Base-by-base conservation (phyloP, 2,329 filamentous ascomycete species). In the Zasmidium cellare region DNA sequence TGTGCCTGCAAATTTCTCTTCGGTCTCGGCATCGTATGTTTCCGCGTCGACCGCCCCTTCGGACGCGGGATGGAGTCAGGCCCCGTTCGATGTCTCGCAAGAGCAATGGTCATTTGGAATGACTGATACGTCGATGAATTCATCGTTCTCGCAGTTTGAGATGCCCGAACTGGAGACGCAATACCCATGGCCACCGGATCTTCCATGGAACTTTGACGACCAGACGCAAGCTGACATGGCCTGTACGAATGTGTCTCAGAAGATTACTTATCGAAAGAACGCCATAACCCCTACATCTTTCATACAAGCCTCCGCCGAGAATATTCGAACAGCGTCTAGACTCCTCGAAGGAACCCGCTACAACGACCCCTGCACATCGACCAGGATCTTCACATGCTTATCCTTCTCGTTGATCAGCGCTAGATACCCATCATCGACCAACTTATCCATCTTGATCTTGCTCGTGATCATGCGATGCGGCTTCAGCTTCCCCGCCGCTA, bases 361-460 rank as follows among this genome's bases (percentile, higher is more conserved):
- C 51, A 65, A 41, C 11, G 60, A 63, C 20, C 46, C 61, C 23
- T 64, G 61, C 24, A 72, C 65, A 58, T 85, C 79, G 1, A 87
- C 81, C 47, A 87, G 62, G 25, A 87, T 83, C 73, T 87, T 87
- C 24, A 87, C 83, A 65, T 87, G 83, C 53, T 79, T 82, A 47
- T 87, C 83, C 65, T 84, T 85, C 60, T 87, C 80, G 6, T 82
- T 72, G 31, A 86, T 81, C 55, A 87, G 71, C 1, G 82, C 77
- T 56, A 80, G 76, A 62, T 87, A 83, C 0, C 84, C 85, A 38
- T 82, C 77, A 31, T 86, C 78, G 0, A 85, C 82, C 11, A 87
- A 71, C 18, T 83, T 75, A 19, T 84, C 79, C 44, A 87, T 72
- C 50, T 74, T 70, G 45, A 87, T 83, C 65, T 76, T 84, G 51